A percentile compares a stretch with the other conserved stretches of the same genome.
phyloP scores from a whole-genome alignment of 106 monocot genomes.

The Ottelia alismoides region DNA sequence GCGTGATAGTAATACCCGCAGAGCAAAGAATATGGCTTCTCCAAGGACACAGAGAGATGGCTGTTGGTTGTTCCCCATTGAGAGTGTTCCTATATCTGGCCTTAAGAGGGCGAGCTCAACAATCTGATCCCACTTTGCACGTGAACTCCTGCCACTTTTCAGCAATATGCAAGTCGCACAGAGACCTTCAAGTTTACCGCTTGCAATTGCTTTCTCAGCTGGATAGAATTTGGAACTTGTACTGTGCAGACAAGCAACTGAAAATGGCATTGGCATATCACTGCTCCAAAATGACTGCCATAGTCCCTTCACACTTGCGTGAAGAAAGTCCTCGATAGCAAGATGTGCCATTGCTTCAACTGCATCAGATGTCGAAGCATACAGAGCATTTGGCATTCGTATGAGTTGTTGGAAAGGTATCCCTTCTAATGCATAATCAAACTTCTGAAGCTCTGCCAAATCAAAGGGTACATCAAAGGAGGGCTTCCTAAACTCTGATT shows the following conservation, averaged over 20 bases:
- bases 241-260: constrained; percentile 86
- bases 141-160: constrained; percentile 33
- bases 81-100: constrained; percentile 65
- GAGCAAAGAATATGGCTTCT: constrained; percentile 90
- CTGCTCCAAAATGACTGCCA: constrained; percentile 91
- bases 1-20: constrained; percentile 67
- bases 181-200: constrained; percentile 71
- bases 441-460: constrained; percentile 70
- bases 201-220: constrained; percentile 89
- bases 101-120: constrained; percentile 66
- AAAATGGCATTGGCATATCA: constrained; percentile 60
- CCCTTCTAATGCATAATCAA: constrained; percentile 93
- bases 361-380: constrained; percentile 76
- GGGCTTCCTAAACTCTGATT: constrained; percentile 32
- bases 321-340: constrained; percentile 93
- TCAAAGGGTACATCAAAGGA: constrained; percentile 79
- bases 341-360: constrained; percentile 87
- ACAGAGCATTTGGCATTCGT: constrained; percentile 90
- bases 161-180: constrained; percentile 76
- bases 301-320: constrained; percentile 84
- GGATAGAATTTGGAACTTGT: constrained; percentile 81
- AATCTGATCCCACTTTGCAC: constrained; percentile 94
- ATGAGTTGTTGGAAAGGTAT: constrained; percentile 81
- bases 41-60: constrained; percentile 58
- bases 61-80: constrained; percentile 25